Percentiles rank a stretch among this genome's conserved stretches.
These are phyloP conservation scores for Boechera stricta DNA, from an alignment of 345 rosid genomes.

Conservation along the genomic window DNA sequence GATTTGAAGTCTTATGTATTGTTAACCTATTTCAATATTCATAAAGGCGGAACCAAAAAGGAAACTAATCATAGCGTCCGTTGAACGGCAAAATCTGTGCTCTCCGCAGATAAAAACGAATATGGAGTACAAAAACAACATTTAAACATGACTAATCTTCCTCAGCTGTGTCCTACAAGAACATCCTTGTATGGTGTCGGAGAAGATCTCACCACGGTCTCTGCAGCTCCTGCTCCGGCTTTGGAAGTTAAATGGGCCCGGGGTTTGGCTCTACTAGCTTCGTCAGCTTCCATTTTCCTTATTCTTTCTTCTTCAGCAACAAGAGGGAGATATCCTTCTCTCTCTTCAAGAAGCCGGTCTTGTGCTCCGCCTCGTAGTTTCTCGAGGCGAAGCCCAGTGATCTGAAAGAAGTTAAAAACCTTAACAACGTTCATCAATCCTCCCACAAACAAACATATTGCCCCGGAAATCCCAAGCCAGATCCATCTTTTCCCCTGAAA, in stretches of 20 bases:
- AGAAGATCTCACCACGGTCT: conserved; percentile 25
- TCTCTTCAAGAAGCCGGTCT: conserved; percentile 51
- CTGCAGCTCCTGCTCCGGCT: background rate
- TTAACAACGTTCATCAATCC: conserved; percentile 70
- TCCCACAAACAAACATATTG: conserved; percentile 56
- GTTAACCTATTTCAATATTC: conserved; percentile 6
- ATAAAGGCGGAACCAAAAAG: background rate
- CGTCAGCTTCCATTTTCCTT: conserved; percentile 43
- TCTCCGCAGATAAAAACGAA: background rate
- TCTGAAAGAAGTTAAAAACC: conserved; percentile 77
- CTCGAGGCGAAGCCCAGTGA: conserved; percentile 61
- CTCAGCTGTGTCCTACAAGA: conserved; percentile 50
- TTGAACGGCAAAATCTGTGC: background rate
- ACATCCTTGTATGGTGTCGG: conserved; percentile 64
- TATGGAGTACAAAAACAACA: conserved; percentile 28
- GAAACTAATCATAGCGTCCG: conserved; percentile 5
- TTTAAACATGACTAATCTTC: conserved; percentile 1
- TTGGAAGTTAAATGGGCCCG: conserved; percentile 13
- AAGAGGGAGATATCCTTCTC: conserved; percentile 69
- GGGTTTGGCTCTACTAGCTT: conserved; percentile 35
- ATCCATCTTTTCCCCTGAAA: conserved; percentile 61
- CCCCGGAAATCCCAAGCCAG: conserved; percentile 63
- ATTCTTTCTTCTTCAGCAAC: conserved; percentile 56
- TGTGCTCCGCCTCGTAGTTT: conserved; percentile 82
- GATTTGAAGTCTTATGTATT: conserved; percentile 15